phyloP scores from a whole-genome alignment of 306 rosid genomes.

The Quercus alba region DNA sequence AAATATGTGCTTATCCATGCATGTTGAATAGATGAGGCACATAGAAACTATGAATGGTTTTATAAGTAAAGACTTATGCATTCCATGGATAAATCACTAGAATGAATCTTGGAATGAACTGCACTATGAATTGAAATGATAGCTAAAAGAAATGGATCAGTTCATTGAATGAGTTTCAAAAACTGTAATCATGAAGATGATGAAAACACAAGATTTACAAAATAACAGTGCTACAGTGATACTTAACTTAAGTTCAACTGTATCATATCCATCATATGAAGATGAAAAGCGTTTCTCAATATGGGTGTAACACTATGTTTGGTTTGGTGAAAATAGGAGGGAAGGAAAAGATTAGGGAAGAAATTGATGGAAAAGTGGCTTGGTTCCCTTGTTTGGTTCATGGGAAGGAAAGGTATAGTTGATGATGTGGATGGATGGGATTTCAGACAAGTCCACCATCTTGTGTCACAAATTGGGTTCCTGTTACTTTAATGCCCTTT shows the following conservation, averaged over 20 bases:
- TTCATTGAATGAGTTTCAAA: not conserved
- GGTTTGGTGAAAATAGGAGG: no score
- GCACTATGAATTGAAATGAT: not conserved
- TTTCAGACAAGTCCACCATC: no score
- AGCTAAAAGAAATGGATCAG: not conserved
- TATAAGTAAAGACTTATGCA: not conserved
- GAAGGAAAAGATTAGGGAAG: no score
- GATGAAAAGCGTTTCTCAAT: not conserved
- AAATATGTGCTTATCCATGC: not conserved
- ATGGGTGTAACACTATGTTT: not conserved
- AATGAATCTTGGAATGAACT: not conserved
- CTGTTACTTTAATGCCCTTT: no score
- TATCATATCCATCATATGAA: not conserved
- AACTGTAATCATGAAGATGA: not conserved
- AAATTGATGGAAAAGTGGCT: no score
- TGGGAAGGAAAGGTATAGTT: no score
- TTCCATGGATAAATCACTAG: not conserved
- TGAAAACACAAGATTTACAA: not conserved
- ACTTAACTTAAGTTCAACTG: not conserved
- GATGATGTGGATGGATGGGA: no score
- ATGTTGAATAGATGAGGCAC: not conserved
- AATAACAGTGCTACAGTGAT: not conserved
- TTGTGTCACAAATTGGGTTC: no score
- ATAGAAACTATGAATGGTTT: not conserved
- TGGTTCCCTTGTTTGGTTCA: no score